These are phyloP conservation scores for Paraleonurus japonicus DNA, from an alignment of 257 asterid genomes.

Conservation along the genomic window DNA sequence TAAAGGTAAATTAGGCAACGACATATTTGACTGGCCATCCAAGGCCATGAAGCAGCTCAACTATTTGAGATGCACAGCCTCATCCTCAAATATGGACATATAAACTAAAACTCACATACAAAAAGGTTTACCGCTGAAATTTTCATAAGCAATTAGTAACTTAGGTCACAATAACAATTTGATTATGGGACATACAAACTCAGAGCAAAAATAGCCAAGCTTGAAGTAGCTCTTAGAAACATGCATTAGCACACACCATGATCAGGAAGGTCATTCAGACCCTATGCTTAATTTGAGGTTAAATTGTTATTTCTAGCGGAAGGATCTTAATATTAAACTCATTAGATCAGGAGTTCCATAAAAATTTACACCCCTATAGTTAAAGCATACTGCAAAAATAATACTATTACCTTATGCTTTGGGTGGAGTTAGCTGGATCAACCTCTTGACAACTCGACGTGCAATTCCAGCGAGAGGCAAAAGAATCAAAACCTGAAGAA, in stretches of 20 bases:
- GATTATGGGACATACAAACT: background rate
- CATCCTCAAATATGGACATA: background rate
- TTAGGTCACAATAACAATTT: background rate
- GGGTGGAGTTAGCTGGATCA: slow-evolving; percentile 82
- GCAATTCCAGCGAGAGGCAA: slow-evolving; percentile 91
- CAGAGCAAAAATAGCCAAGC: background rate
- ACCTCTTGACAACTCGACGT: slow-evolving; percentile 67
- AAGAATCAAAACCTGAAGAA: slow-evolving; percentile 73
- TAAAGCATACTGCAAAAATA: slow-evolving; percentile 16
- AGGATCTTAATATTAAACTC: background rate
- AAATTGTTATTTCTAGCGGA: background rate
- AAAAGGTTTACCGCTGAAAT: no score
- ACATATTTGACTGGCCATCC: no score
- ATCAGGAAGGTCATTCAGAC: background rate
- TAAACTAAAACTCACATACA: background rate
- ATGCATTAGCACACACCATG: background rate
- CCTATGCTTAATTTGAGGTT: background rate
- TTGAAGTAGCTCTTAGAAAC: background rate
- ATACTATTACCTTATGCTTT: slow-evolving; percentile 66
- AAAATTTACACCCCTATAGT: background rate
- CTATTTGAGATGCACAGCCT: background rate
- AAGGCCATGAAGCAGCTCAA: background rate
- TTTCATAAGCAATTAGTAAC: background rate
- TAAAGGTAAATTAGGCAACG: no score
- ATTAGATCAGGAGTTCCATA: slow-evolving; percentile 5